Percentiles rank a stretch among this genome's conserved stretches.
These are phyloP conservation scores for Acorus calamus DNA, from an alignment of 106 monocot species.

Conservation along the genomic window DNA sequence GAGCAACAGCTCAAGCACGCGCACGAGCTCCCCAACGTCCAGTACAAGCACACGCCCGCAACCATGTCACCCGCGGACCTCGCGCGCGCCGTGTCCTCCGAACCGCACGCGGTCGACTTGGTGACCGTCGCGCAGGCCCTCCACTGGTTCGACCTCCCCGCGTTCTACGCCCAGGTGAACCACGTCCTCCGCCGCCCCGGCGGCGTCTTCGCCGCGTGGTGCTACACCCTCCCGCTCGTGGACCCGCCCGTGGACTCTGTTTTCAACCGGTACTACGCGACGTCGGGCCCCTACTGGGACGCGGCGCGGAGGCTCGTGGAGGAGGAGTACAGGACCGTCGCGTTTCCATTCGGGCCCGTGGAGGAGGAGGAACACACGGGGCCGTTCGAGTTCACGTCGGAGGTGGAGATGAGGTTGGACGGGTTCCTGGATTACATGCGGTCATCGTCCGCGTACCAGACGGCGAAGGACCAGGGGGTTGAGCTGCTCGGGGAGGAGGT, in stretches of 20 bases:
- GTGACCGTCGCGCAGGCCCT: conserved; percentile 6
- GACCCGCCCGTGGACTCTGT: too few species aligned
- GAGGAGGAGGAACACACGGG: too few species aligned
- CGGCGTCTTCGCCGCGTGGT: conserved; percentile 7
- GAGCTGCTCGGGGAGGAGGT: conserved; percentile 17
- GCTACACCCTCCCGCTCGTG: background rate
- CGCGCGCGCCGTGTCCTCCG: conserved; percentile 8
- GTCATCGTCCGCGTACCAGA: conserved; percentile 12
- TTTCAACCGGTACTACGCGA: background rate
- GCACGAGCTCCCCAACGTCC: conserved; percentile 16
- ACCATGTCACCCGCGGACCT: conserved; percentile 1
- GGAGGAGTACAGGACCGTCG: too few species aligned
- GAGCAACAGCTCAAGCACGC: conserved; percentile 14
- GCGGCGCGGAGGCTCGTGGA: background rate
- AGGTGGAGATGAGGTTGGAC: conserved; percentile 11
- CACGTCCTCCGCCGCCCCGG: conserved; percentile 9
- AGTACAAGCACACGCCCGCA: conserved; percentile 22
- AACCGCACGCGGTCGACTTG: conserved; percentile 6
- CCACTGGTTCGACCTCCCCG: conserved; percentile 13
- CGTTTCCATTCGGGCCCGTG: too few species aligned
- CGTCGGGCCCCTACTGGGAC: conserved; percentile 13
- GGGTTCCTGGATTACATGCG: conserved; percentile 6
- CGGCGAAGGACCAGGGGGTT: conserved; percentile 22
- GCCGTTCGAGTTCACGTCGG: too few species aligned
- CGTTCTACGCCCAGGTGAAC: conserved; percentile 8